Percentiles rank a stretch among this genome's conserved stretches.
These are phyloP conservation scores for Pseudodiploospora longispora DNA, from an alignment of 2,329 filamentous ascomycete species.

Conservation along the genomic window DNA sequence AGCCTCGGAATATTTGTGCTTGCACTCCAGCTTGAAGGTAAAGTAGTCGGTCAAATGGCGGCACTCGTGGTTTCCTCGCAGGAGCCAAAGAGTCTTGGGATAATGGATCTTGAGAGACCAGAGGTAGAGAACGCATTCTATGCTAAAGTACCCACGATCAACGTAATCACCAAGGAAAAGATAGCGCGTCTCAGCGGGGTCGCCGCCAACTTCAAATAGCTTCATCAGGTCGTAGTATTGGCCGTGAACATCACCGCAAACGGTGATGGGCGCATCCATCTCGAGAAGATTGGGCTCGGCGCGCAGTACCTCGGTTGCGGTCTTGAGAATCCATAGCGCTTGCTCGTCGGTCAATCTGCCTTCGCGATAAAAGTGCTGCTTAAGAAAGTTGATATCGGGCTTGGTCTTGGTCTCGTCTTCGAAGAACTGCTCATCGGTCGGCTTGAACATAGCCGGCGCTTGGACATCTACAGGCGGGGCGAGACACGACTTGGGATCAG, in stretches of 20 bases:
- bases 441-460: constrained; percentile 87
- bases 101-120: constrained; percentile 99
- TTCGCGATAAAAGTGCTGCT: constrained; percentile 97
- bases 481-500: constrained; percentile 9
- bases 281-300: constrained; percentile 92
- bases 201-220: constrained; percentile 94
- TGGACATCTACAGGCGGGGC: constrained; percentile 68
- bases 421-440: constrained; percentile 91
- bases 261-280: constrained; percentile 98
- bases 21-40: constrained; percentile 99
- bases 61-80: constrained; percentile 97
- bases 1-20: constrained; percentile 96
- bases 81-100: constrained; percentile 90
- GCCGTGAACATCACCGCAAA: constrained; percentile 96
- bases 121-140: constrained; percentile 96
- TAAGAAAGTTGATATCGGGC: constrained; percentile 88
- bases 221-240: constrained; percentile 99
- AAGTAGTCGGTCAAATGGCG: constrained; percentile 99
- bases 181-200: constrained; percentile 92
- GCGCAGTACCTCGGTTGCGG: constrained; percentile 79
- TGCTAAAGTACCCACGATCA: constrained; percentile 96
- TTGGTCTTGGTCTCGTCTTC: constrained; percentile 78
- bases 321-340: constrained; percentile 87
- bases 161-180: constrained; percentile 97
- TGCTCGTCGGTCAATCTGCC: constrained; percentile 95